Percentiles rank a stretch among this genome's conserved stretches.
Evolutionary conservation across 129 eudicot genomes (phyloP).

Genomic region (Lactuca saligna): DNA sequence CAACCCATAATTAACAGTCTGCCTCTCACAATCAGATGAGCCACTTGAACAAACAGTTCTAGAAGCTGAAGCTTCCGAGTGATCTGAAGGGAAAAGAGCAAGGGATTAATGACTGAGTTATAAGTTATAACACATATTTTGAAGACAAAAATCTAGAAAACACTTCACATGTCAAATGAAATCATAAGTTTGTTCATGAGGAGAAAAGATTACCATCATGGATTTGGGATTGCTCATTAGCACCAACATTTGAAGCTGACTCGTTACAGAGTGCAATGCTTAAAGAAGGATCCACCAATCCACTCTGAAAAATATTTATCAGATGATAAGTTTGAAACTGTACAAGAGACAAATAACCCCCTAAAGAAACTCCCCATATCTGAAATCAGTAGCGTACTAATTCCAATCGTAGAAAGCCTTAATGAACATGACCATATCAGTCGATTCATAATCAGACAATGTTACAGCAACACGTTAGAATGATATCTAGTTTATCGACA

Average conservation of each 20-base stretch:
- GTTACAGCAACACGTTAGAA: conserved; percentile 5
- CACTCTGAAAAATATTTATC: conserved; percentile 39
- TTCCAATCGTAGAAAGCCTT: not conserved
- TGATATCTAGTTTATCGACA: not conserved
- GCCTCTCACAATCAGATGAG: conserved; percentile 50
- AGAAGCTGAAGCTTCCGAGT: conserved; percentile 51
- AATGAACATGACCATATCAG: not conserved
- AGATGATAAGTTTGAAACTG: conserved; percentile 25
- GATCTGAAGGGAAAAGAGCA: conserved; percentile 34
- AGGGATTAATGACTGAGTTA: conserved; percentile 13
- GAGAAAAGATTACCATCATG: conserved; percentile 14
- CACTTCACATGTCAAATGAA: not conserved
- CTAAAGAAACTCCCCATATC: not conserved
- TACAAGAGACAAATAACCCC: not conserved
- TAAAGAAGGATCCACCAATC: conserved; percentile 31
- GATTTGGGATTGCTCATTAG: conserved; percentile 7
- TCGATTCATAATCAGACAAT: not conserved
- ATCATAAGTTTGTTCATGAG: conserved; percentile 12
- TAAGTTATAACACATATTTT: not conserved
- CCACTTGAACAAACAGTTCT: conserved; percentile 46
- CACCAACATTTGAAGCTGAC: conserved; percentile 30
- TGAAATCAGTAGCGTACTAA: conserved; percentile 5
- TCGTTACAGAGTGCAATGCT: conserved; percentile 29
- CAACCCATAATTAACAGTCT: conserved; percentile 28
- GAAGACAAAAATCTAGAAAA: conserved; percentile 4